These are phyloP conservation scores for Septoria linicola DNA, from an alignment of 2,329 filamentous ascomycete species.

Conservation along the genomic window DNA sequence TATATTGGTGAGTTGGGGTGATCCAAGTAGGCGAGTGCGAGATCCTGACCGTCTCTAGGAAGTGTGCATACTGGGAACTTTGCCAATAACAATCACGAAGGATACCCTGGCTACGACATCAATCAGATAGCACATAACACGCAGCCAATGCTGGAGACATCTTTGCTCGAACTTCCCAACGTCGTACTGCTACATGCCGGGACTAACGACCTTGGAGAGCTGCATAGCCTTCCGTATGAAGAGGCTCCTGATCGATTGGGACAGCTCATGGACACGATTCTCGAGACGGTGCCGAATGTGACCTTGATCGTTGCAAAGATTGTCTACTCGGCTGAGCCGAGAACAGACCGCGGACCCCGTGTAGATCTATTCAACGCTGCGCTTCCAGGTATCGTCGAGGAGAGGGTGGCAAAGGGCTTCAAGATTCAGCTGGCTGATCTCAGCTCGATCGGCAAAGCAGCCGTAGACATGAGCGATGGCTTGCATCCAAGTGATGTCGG, in stretches of 20 bases:
- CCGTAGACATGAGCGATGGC: slow-evolving; percentile 13
- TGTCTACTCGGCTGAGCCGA: slow-evolving; percentile 1
- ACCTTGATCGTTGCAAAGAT: slow-evolving; percentile 20
- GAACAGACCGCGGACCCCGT: not conserved
- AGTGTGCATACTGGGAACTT: slow-evolving; percentile 9
- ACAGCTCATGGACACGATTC: slow-evolving; percentile 18
- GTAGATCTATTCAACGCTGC: slow-evolving; percentile 7
- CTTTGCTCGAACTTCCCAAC: slow-evolving; percentile 12
- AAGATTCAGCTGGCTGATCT: slow-evolving; percentile 17
- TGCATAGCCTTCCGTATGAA: not conserved
- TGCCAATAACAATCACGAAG: slow-evolving; percentile 14
- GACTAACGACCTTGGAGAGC: slow-evolving; percentile 18
- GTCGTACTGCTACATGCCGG: slow-evolving; percentile 23
- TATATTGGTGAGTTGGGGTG: slow-evolving; percentile 3
- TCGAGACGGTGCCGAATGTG: slow-evolving; percentile 16
- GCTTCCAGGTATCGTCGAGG: slow-evolving; percentile 7
- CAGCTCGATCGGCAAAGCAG: slow-evolving; percentile 12
- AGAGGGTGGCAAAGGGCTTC: slow-evolving; percentile 10
- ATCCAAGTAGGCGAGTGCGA: not conserved
- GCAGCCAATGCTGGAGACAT: slow-evolving; percentile 1
- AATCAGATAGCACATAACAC: slow-evolving; percentile 10
- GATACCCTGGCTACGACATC: slow-evolving; percentile 12
- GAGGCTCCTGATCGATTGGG: slow-evolving; percentile 15
- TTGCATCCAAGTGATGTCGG: slow-evolving; percentile 19
- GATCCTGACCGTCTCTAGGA: not conserved